Conservation (phyloP, 805 yeast species). For the Scheffersomyces stipitis region DNA sequence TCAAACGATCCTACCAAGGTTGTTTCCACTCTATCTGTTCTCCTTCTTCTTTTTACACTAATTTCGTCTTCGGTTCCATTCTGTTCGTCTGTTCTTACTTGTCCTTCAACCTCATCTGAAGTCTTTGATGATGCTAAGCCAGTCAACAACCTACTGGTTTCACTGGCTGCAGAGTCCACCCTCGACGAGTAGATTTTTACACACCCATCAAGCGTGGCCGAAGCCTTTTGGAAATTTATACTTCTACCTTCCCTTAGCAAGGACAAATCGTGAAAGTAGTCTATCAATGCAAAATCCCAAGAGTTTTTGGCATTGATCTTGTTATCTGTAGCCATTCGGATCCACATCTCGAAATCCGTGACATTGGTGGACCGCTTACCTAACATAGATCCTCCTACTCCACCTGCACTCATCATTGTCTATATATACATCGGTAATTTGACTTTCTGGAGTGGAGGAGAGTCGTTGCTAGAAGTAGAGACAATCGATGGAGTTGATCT, state of each 20-base stretch:
- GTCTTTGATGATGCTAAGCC: conserved; percentile 54
- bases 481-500: no score
- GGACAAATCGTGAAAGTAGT: conserved; percentile 49
- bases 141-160: conserved; percentile 79
- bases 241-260: conserved; percentile 16
- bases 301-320: conserved; percentile 49
- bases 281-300: conserved; percentile 53
- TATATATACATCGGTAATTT: no score
- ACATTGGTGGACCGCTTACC: no score
- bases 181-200: conserved; percentile 89
- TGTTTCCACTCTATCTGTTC: background rate
- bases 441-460: no score
- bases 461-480: no score
- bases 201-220: conserved; percentile 92
- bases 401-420: no score
- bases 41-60: background rate
- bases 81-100: conserved; percentile 17
- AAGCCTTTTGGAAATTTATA: conserved; percentile 87
- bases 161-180: conserved; percentile 88
- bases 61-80: background rate
- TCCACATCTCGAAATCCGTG: conserved; percentile 69
- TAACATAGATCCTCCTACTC: no score
- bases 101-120: conserved; percentile 22
- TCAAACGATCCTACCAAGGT: conserved; percentile 5
- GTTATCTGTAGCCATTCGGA: conserved; percentile 77